Evolutionary conservation across 345 rosid species (phyloP).

Genomic region (Eucalyptus pauciflora): DNA sequence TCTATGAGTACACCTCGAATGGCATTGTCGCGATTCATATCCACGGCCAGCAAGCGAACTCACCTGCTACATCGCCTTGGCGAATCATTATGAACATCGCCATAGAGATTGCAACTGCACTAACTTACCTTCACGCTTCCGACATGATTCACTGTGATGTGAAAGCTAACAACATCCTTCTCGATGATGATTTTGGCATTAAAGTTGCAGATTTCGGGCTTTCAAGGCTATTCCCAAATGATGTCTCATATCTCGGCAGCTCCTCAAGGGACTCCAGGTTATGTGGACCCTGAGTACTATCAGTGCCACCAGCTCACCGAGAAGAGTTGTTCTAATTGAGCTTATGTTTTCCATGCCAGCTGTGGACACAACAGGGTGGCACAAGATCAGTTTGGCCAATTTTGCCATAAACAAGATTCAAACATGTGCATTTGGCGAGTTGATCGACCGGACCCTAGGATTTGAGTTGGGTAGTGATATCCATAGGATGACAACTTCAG

Average conservation of each 20-base stretch:
- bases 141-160: background rate
- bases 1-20: background rate
- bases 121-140: background rate
- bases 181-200: background rate
- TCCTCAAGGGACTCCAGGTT: conserved; percentile 9
- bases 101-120: background rate
- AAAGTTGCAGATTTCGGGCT: conserved; percentile 3
- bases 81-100: background rate
- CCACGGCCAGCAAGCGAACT: background rate
- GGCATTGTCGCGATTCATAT: background rate
- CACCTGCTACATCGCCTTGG: background rate
- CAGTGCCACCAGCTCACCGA: conserved; percentile 1
- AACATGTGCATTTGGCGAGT: background rate
- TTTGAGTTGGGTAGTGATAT: background rate
- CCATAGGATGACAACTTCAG: background rate
- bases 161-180: conserved; percentile 2
- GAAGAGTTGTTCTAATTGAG: conserved; percentile 6
- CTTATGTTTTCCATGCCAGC: background rate
- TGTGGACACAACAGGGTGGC: background rate
- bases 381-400: background rate
- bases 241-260: background rate
- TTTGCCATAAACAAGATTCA: background rate
- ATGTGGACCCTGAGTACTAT: conserved; percentile 2
- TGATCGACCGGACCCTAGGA: background rate
- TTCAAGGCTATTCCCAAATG: background rate